Evolutionary conservation across 2,329 filamentous ascomycete genomes (phyloP).

Genomic region (Aureobasidium sp.): DNA sequence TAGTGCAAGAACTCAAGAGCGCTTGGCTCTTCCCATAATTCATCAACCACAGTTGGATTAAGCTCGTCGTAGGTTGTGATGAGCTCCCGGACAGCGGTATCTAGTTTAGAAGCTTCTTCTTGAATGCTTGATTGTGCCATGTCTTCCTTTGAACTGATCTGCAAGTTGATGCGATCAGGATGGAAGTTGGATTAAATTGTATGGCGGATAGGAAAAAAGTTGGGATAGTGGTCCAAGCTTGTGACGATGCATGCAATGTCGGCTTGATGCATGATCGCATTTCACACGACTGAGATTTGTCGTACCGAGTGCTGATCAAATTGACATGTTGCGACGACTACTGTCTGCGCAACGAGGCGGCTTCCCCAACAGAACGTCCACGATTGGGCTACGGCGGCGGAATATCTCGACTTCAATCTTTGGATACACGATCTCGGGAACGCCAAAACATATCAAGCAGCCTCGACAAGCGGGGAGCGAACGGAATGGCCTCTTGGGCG

Average conservation of each 20-base stretch:
- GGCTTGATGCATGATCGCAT: slow-evolving; percentile 3
- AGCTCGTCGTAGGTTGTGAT: slow-evolving; percentile 66
- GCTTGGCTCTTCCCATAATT: slow-evolving; percentile 56
- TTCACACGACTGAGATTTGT: not conserved
- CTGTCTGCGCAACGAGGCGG: not conserved
- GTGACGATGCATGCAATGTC: not conserved
- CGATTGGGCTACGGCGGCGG: not conserved
- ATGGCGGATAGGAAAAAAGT: not conserved
- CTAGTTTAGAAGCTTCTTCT: not conserved
- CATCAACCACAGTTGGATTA: slow-evolving; percentile 53
- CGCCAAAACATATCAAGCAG: not conserved
- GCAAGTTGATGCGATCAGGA: not conserved
- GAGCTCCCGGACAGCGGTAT: slow-evolving; percentile 28
- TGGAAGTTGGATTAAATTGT: too few species aligned
- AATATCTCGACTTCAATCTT: slow-evolving; percentile 1
- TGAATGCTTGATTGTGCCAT: not conserved
- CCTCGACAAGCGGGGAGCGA: not conserved
- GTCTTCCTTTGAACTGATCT: not conserved
- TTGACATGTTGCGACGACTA: slow-evolving; percentile 3
- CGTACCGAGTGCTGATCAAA: not conserved
- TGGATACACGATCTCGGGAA: not conserved
- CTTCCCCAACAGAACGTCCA: not conserved
- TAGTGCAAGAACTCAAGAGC: slow-evolving; percentile 73
- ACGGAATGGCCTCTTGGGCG: not conserved
- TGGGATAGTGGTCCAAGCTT: slow-evolving; percentile 1